Evolutionary conservation across 2,329 filamentous ascomycete genomes (phyloP).

Genomic region (Diaporthe aspalathi): DNA sequence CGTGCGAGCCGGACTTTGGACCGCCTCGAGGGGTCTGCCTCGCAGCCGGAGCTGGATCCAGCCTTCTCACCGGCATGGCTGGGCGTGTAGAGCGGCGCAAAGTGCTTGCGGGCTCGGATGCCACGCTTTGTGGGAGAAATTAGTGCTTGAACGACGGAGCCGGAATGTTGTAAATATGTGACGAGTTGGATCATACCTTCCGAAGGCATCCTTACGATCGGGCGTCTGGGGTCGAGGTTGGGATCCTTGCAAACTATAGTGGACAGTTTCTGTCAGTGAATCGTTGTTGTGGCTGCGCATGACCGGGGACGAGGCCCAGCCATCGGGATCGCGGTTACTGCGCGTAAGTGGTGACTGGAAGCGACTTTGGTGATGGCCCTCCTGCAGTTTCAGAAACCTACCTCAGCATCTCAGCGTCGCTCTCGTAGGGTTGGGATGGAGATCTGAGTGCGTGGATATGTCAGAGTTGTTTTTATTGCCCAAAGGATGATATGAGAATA

Average conservation of each 20-base stretch:
- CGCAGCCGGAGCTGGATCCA: neutral
- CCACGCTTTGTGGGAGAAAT: neutral
- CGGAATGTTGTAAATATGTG: too few species aligned
- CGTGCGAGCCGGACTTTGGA: conserved; percentile 10
- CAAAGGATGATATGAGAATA: neutral
- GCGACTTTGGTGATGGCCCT: neutral
- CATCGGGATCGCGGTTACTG: too few species aligned
- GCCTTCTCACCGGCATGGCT: neutral
- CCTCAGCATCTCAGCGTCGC: neutral
- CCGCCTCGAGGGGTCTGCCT: neutral
- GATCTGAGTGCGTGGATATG: neutral
- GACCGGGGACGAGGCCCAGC: too few species aligned
- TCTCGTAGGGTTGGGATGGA: neutral
- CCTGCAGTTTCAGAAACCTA: neutral
- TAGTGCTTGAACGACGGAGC: neutral
- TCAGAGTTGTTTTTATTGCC: neutral
- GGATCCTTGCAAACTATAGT: neutral
- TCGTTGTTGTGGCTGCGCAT: neutral
- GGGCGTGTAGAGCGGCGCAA: conserved; percentile 8
- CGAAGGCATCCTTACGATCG: neutral
- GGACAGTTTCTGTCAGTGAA: neutral
- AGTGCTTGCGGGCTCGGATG: conserved; percentile 1
- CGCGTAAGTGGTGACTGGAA: too few species aligned
- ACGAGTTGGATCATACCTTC: neutral
- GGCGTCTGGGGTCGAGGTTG: conserved; percentile 5